Evolutionary conservation across 768 basidiomycete species (phyloP).

Genomic region (Lepiota subincarnata): DNA sequence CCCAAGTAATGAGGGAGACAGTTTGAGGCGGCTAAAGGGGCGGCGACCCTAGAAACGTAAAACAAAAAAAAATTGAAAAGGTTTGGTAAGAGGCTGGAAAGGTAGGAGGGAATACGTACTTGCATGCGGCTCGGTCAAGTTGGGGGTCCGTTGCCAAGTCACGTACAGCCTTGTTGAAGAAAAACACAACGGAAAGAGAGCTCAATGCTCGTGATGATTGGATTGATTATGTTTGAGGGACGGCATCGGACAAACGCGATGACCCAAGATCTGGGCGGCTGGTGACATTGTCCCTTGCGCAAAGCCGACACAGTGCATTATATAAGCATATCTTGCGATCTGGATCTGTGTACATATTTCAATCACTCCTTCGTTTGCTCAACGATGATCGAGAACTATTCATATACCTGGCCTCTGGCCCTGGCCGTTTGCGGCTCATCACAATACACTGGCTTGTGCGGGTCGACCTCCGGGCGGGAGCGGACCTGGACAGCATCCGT

Average conservation of each 20-base stretch:
- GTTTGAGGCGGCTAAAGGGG: background rate
- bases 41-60: slow-evolving; percentile 5
- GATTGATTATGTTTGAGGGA: slow-evolving; percentile 10
- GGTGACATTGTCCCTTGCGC: background rate
- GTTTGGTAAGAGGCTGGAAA: slow-evolving; percentile 1
- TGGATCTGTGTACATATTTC: slow-evolving; percentile 7
- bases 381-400: slow-evolving; percentile 10
- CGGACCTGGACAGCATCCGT: slow-evolving; percentile 3
- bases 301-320: background rate
- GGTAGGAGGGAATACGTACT: background rate
- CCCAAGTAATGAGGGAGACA: background rate
- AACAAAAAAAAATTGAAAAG: background rate
- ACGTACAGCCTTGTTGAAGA: slow-evolving; percentile 9
- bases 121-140: slow-evolving; percentile 9
- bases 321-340: slow-evolving; percentile 1
- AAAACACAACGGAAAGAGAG: background rate
- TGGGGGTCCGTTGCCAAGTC: slow-evolving; percentile 9
- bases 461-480: slow-evolving; percentile 8
- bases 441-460: slow-evolving; percentile 8
- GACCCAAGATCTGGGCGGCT: slow-evolving; percentile 12
- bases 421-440: slow-evolving; percentile 5
- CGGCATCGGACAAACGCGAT: background rate
- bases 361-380: slow-evolving; percentile 7
- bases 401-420: slow-evolving; percentile 7
- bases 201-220: background rate